Evolutionary conservation across 1,284 basidiomycete species (phyloP).

Genomic region (Cerrena zonata): DNA sequence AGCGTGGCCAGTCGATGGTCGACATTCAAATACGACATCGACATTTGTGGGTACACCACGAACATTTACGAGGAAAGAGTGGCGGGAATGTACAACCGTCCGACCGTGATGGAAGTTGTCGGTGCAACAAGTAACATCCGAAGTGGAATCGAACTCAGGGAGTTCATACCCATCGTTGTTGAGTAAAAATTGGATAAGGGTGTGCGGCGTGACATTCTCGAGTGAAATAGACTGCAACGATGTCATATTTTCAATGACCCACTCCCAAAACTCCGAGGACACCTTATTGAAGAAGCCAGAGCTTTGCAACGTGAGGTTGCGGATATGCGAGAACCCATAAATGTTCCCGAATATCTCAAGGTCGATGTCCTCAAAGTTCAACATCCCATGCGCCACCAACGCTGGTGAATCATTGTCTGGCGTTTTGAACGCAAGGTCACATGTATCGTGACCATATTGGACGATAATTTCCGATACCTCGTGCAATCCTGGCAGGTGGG

Average conservation of each 20-base stretch:
- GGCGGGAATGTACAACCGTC: neutral
- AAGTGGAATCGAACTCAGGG: neutral
- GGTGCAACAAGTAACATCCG: neutral
- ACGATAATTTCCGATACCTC: neutral
- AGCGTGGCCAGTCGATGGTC: too few species aligned
- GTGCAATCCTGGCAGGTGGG: neutral
- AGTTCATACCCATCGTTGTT: neutral
- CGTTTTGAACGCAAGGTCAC: too few species aligned
- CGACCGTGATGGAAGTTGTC: neutral
- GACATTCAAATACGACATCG: neutral
- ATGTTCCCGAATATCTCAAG: too few species aligned
- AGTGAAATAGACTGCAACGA: neutral
- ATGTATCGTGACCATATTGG: too few species aligned
- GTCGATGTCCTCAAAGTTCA: too few species aligned
- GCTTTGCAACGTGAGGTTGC: too few species aligned
- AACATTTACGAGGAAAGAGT: neutral
- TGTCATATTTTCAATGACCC: neutral
- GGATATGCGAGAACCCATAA: too few species aligned
- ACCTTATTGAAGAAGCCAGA: too few species aligned
- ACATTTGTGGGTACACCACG: neutral
- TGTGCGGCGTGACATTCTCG: neutral
- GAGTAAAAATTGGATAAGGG: neutral
- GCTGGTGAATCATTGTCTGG: too few species aligned
- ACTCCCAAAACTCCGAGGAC: too few species aligned
- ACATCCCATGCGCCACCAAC: too few species aligned